phyloP scores from a whole-genome alignment of 192 early-diverging fungal genomes.

The Linnemannia schmuckeri region DNA sequence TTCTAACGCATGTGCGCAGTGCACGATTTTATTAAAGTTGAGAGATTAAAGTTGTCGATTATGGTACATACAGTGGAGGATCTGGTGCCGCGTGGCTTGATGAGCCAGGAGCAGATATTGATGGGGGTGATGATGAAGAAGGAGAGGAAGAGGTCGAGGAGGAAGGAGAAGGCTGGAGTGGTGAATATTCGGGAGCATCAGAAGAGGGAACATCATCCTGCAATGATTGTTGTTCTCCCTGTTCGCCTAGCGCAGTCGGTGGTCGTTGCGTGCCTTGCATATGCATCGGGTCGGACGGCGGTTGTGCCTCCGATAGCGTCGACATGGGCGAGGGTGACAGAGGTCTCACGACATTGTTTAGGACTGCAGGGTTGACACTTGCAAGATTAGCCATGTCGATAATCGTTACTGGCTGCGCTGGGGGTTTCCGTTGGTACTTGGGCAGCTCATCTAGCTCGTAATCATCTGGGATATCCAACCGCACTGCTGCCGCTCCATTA shows the following conservation, averaged over 20 bases:
- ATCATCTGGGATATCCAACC: not conserved
- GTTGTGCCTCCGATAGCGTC: not conserved
- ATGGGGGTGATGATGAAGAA: not conserved
- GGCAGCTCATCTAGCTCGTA: slow-evolving; percentile 35
- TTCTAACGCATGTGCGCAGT: too few relatives aligned
- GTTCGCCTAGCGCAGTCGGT: not conserved
- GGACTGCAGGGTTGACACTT: slow-evolving; percentile 20
- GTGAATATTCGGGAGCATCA: not conserved
- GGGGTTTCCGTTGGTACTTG: slow-evolving; percentile 22
- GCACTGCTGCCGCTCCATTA: not conserved
- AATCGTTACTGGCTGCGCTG: slow-evolving; percentile 27
- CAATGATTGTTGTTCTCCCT: not conserved
- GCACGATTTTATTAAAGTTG: too few relatives aligned
- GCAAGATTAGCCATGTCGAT: slow-evolving; percentile 29
- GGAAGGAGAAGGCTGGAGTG: not conserved
- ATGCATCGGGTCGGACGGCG: not conserved
- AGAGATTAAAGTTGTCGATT: too few relatives aligned
- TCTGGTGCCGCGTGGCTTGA: not conserved
- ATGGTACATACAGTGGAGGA: slow-evolving; percentile 19
- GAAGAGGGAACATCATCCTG: not conserved
- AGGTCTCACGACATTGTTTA: slow-evolving; percentile 20
- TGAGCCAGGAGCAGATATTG: not conserved
- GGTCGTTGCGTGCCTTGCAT: not conserved
- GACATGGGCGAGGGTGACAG: not conserved
- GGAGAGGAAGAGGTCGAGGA: not conserved